Conservation (phyloP, 495 filamentous ascomycete genomes). For the Tetracladium marchalianum region DNA sequence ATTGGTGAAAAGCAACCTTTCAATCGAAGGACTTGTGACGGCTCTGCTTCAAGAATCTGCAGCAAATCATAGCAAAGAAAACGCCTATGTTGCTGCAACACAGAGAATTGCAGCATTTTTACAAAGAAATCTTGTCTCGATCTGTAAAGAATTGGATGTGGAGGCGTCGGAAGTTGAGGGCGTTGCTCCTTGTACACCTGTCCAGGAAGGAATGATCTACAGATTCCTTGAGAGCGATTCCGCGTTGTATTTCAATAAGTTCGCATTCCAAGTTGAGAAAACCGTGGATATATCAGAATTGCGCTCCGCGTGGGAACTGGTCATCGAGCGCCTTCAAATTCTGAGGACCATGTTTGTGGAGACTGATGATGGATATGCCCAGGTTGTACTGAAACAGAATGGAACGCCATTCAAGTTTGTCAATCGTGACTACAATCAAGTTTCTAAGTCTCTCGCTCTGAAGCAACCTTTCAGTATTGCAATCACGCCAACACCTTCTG, state of each 20-base stretch:
- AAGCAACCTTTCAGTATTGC: slow-evolving; percentile 27
- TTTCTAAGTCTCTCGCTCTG: slow-evolving; percentile 14
- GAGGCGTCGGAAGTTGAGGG: slow-evolving; percentile 44
- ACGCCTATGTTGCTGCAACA: slow-evolving; percentile 31
- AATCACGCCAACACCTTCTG: slow-evolving; percentile 24
- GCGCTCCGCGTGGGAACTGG: slow-evolving; percentile 36
- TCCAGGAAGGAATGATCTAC: slow-evolving; percentile 74
- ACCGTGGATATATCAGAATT: slow-evolving; percentile 33
- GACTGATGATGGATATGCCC: slow-evolving; percentile 61
- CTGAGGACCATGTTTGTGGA: slow-evolving; percentile 56
- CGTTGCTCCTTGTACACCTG: slow-evolving; percentile 65
- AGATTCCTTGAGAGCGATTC: slow-evolving; percentile 44
- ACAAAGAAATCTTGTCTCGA: slow-evolving; percentile 38
- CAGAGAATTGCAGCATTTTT: slow-evolving; percentile 48
- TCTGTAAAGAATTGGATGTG: slow-evolving; percentile 37
- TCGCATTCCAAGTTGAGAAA: slow-evolving; percentile 42
- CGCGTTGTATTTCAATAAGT: slow-evolving; percentile 60
- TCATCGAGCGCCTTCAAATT: slow-evolving; percentile 41
- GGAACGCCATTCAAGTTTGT: slow-evolving; percentile 33
- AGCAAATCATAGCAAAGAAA: slow-evolving; percentile 11
- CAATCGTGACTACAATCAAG: slow-evolving; percentile 2
- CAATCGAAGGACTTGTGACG: slow-evolving; percentile 35
- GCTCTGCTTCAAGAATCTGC: slow-evolving; percentile 23
- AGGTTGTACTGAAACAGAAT: slow-evolving; percentile 45
- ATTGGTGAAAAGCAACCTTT: slow-evolving; percentile 53